Conservation (phyloP, 148 eudicot genomes). For the Heliosperma pusillum region DNA sequence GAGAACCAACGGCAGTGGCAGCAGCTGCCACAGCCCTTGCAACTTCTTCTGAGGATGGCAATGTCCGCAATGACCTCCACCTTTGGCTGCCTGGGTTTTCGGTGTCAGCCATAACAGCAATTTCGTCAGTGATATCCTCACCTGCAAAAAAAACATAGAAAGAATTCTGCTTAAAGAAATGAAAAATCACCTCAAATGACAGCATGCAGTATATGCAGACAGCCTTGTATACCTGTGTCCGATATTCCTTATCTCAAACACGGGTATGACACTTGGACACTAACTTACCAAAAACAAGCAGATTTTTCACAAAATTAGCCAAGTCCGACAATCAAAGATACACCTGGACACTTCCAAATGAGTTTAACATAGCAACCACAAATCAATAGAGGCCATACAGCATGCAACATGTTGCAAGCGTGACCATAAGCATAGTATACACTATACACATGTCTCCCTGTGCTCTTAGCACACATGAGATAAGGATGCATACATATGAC, state of each 20-base stretch:
- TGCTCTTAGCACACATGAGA: too few species aligned
- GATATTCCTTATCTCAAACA: neutral
- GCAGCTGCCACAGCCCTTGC: constrained; percentile 82
- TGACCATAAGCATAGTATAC: neutral
- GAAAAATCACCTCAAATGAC: neutral
- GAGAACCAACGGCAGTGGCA: constrained; percentile 60
- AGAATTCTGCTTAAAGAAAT: constrained; percentile 7
- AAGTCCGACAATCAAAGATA: too few species aligned
- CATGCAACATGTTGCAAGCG: neutral
- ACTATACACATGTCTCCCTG: too few species aligned
- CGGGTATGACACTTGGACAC: neutral
- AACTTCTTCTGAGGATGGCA: constrained; percentile 84
- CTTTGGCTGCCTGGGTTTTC: constrained; percentile 66
- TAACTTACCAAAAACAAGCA: neutral
- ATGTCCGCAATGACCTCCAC: constrained; percentile 67
- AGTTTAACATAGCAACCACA: too few species aligned
- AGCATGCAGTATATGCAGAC: neutral
- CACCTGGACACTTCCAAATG: too few species aligned
- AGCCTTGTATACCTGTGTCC: too few species aligned
- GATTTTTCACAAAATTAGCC: neutral
- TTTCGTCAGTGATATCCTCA: constrained; percentile 26
- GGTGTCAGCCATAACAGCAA: constrained; percentile 49
- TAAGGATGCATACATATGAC: too few species aligned
- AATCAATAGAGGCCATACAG: too few species aligned
- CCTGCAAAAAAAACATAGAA: constrained; percentile 23